Conservation (phyloP, 73 alveolate species). For the Symbiodinium pilosum region DNA sequence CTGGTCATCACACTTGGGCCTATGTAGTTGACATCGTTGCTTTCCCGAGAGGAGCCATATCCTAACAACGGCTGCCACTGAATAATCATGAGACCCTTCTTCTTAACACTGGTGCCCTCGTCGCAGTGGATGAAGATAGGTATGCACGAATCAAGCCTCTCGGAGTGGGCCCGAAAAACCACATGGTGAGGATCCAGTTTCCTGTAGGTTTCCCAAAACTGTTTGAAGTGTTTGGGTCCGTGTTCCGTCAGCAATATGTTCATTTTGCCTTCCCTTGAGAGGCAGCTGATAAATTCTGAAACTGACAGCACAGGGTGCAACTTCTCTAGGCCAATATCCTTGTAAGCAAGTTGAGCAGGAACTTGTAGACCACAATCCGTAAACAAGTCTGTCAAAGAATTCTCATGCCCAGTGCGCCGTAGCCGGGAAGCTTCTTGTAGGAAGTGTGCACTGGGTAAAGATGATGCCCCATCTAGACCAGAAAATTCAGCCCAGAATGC, state of each 20-base stretch:
- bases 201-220: background rate
- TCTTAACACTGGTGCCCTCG: slow-evolving; percentile 15
- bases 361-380: background rate
- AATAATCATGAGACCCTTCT: slow-evolving; percentile 11
- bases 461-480: background rate
- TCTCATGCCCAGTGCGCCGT: background rate
- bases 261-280: background rate
- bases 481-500: slow-evolving; percentile 32
- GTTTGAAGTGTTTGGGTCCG: background rate
- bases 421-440: background rate
- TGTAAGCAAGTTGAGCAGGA: background rate
- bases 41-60: background rate
- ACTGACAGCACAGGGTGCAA: slow-evolving; percentile 8
- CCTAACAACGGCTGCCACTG: background rate
- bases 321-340: background rate
- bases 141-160: background rate
- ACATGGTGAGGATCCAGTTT: background rate
- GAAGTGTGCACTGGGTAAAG: background rate
- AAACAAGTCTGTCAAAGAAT: background rate
- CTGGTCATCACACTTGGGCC: background rate
- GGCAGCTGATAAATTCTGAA: background rate
- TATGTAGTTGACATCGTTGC: background rate
- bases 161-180: background rate
- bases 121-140: background rate
- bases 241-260: background rate